Evolutionary conservation across 306 rosid species (phyloP), one percentile per base, ranked within the genome.

Genomic region (Myrica gale): DNA sequence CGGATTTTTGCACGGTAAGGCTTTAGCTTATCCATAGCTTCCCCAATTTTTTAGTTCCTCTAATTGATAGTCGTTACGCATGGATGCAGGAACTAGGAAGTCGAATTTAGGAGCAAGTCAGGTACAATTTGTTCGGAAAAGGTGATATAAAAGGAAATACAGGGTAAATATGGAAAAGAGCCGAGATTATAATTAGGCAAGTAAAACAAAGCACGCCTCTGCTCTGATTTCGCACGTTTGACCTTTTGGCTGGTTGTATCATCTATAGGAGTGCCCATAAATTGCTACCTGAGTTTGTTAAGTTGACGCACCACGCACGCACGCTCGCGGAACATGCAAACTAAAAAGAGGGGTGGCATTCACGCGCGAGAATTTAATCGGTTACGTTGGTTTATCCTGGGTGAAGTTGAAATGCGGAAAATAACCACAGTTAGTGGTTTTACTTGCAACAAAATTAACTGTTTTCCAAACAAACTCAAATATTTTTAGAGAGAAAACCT

Each of bases 281-380:
- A 52, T 81, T 51, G 76, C 81, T 51, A 73, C 81, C 82, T 74
- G 81, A 71, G 57, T 84, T 82, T 70, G 84, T 84, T 86, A 55
- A 20, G 50, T 23, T 4, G 5, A 39, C 17, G 9, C 69, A n/a
- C 62, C 19, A 26, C 15, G 0, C 11, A 1, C 70, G 77, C 76
- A 61, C 32, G 54, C 21, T 7, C 4, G 5, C 11, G 32, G 7
- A 66, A 43, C 61, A 19, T 37, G 7, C 23, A 2, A 9, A 10
- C 9, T 16, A 15, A 3, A 19, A 6, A 11, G 12, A 10, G 6
- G 11, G 4, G 17, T 44, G 47, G 11, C 0, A 5, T 11, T 32
- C 43, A 42, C 81, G 77, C 57, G 65, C 48, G 23, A 45, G n/a
- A 5, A 15, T 5, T 10, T 3, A 32, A 41, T 20, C 75, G 76